phyloP scores from a whole-genome alignment of 805 yeast genomes.

The Teunomyces stri region DNA sequence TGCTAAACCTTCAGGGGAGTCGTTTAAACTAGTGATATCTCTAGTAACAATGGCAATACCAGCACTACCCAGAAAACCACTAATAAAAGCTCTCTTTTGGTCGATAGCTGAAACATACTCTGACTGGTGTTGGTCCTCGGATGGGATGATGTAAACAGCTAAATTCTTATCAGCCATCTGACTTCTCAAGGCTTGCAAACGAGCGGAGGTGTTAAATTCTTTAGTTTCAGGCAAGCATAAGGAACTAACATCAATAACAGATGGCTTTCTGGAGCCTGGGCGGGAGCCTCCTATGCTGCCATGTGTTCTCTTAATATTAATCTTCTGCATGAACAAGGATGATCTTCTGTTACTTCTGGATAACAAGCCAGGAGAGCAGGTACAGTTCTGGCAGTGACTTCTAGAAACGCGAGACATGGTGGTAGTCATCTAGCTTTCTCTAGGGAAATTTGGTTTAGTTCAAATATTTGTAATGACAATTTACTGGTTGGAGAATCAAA shows the following conservation, averaged over 20 bases:
- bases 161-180: conserved; percentile 45
- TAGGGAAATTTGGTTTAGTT: not conserved
- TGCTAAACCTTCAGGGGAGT: conserved; percentile 52
- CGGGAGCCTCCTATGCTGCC: conserved; percentile 23
- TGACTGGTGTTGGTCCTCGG: conserved; percentile 65
- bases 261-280: conserved; percentile 35
- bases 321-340: conserved; percentile 42
- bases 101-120: conserved; percentile 56
- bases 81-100: conserved; percentile 54
- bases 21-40: conserved; percentile 50
- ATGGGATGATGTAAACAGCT: conserved; percentile 57
- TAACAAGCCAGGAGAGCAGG: conserved; percentile 79
- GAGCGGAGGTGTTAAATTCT: conserved; percentile 51
- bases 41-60: conserved; percentile 60
- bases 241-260: conserved; percentile 40
- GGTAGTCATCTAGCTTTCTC: not conserved
- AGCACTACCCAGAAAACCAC: conserved; percentile 61
- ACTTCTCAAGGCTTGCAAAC: conserved; percentile 23
- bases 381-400: conserved; percentile 66
- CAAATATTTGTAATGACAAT: not conserved
- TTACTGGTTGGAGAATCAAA: conserved; percentile 1
- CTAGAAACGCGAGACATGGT: conserved; percentile 33
- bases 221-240: conserved; percentile 42
- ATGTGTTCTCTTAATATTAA: conserved; percentile 26
- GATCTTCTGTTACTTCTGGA: conserved; percentile 65